A percentile compares a stretch with the other conserved stretches of the same genome.
Conservation (phyloP, 225 moss, liverwort and hornwort genomes). For the Marchantia polymorpha region DNA sequence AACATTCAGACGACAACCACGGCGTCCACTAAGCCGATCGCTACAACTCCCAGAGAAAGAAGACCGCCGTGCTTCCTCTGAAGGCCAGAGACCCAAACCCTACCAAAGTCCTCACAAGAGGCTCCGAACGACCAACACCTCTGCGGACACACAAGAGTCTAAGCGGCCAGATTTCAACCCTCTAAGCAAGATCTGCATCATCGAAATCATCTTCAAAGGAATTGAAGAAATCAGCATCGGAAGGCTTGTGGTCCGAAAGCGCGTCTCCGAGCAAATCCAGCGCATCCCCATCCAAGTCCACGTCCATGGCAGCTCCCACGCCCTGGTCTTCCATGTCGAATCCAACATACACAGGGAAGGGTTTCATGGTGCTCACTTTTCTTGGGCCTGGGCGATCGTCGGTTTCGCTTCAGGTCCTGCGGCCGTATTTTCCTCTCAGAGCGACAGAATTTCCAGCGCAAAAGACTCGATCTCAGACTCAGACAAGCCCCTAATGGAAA, state of each 20-base stretch:
- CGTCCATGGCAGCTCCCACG: constrained; percentile 65
- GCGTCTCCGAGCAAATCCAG: constrained; percentile 88
- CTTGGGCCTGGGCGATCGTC: neutral
- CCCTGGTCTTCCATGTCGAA: constrained; percentile 71
- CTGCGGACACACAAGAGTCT: neutral
- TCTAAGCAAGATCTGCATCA: constrained; percentile 77
- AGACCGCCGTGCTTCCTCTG: neutral
- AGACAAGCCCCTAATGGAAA: too few relatives aligned
- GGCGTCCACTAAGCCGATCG: neutral
- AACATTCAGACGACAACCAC: constrained; percentile 28
- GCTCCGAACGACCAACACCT: neutral
- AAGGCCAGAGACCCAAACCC: neutral
- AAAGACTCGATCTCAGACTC: too few relatives aligned
- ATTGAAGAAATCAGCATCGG: constrained; percentile 94
- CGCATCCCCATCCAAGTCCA: constrained; percentile 88
- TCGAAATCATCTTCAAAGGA: constrained; percentile 96
- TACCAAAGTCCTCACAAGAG: neutral
- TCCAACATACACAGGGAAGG: constrained; percentile 60
- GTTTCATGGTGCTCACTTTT: constrained; percentile 45
- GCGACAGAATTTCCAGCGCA: too few relatives aligned
- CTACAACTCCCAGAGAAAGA: neutral
- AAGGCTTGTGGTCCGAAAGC: constrained; percentile 75
- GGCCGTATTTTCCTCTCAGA: too few relatives aligned
- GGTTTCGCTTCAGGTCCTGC: too few relatives aligned
- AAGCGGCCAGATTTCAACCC: neutral